A percentile compares a stretch with the other conserved stretches of the same genome.
Conservation (phyloP, 306 rosid genomes). For the Canavalia ensiformis region DNA sequence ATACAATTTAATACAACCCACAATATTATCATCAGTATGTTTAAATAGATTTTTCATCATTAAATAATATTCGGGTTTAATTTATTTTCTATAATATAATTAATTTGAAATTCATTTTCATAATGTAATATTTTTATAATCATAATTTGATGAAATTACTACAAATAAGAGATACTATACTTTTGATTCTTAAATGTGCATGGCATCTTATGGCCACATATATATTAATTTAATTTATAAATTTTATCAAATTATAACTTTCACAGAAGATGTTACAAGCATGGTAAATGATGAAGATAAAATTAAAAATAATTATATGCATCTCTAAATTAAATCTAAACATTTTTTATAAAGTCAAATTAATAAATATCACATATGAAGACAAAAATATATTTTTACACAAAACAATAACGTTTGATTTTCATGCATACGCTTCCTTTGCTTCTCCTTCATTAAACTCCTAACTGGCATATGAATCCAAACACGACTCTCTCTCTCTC, state of each 20-base stretch:
- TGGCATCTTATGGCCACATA: neutral
- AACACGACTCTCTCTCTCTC: constrained; percentile 46
- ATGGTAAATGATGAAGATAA: neutral
- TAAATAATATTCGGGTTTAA: neutral
- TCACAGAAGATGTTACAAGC: neutral
- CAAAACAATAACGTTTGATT: constrained; percentile 44
- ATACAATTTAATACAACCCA: neutral
- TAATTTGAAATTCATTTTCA: neutral
- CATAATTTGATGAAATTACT: neutral
- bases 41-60: neutral
- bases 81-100: neutral
- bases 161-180: neutral
- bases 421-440: constrained; percentile 52
- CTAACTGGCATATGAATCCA: constrained; percentile 45
- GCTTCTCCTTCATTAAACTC: constrained; percentile 43
- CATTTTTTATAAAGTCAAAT: neutral
- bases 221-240: too few species aligned
- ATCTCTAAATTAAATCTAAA: too few species aligned
- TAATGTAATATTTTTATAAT: neutral
- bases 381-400: constrained; percentile 28
- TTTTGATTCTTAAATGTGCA: neutral
- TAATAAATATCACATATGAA: neutral
- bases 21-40: neutral
- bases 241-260: neutral
- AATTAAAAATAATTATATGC: neutral